Base-by-base conservation (phyloP, 306 rosid genomes). In the Cicer pinnatifidum region DNA sequence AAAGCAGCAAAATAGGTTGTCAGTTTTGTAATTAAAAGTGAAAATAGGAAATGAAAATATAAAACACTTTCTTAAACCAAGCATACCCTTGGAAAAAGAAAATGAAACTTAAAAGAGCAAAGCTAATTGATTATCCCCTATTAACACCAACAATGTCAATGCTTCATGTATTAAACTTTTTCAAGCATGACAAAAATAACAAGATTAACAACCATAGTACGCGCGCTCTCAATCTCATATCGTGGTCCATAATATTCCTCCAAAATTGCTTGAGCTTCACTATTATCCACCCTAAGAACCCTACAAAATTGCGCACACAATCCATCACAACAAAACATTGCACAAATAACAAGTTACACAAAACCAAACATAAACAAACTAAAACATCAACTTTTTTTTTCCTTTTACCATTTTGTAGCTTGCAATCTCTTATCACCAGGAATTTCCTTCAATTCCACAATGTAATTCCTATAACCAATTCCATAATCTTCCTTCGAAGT, bases 401-500 rank as follows among this genome's bases (percentile, higher is more conserved):
- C 9, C 9, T 41, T 43, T 69, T 81, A 94, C 99, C 99, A 88
- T 90, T 86, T 90, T 53, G 93, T 91, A 58, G 86, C 89, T 75
- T 94, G 99, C 89, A 91, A 86, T 78, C 87, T 88, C 84, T 88
- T 89, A 76, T 87, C 92, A 37, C 99, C 96, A 1, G 96, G 93
- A 10, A 94, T 88, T 78, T 94, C 97, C 75, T 83, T 91, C 86
- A 94, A 84, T 28, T 91, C 95, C 39, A 91, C 93, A 9, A 91
- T 58, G 73, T 82, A 89, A 66, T 90, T 85, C 83, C 82, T 75
- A 52, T 69, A 79, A 63, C 82, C 83, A 48, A 66, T 60, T 38
- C 69, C 77, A 69, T 46, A 37, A 13, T 76, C 86, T 70, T 75
- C 98, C 82, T 88, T 89, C 8, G 88, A 94, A 81, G 90, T 87